Percentiles rank a stretch among this genome's conserved stretches.
Conservation (phyloP, 208 protist species). For the Porcisia deanei region DNA sequence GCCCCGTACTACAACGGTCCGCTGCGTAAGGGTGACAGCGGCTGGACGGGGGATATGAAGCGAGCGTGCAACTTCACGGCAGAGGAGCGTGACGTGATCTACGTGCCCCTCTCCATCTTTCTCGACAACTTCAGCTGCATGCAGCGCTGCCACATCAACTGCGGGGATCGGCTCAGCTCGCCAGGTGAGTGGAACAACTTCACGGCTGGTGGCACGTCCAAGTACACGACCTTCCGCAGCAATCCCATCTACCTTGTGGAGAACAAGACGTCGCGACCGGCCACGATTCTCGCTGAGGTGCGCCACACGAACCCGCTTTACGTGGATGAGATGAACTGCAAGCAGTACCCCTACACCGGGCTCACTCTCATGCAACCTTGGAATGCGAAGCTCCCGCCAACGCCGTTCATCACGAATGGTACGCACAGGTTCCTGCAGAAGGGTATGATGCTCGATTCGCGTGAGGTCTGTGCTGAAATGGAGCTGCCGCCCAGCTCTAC, state of each 20-base stretch:
- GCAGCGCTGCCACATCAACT: slow-evolving; percentile 87
- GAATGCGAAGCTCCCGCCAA: slow-evolving; percentile 60
- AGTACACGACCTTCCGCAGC: slow-evolving; percentile 85
- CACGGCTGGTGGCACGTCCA: slow-evolving; percentile 68
- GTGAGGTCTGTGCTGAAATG: slow-evolving; percentile 78
- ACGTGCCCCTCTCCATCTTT: slow-evolving; percentile 70
- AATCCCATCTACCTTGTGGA: slow-evolving; percentile 87
- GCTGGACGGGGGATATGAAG: slow-evolving; percentile 55
- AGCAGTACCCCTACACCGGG: slow-evolving; percentile 82
- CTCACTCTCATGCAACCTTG: slow-evolving; percentile 74
- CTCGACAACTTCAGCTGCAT: slow-evolving; percentile 82
- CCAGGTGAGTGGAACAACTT: slow-evolving; percentile 71
- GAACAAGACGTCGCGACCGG: slow-evolving; percentile 70
- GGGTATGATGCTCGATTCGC: slow-evolving; percentile 81
- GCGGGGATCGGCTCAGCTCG: slow-evolving; percentile 72
- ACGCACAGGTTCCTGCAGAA: slow-evolving; percentile 82
- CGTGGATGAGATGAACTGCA: slow-evolving; percentile 57
- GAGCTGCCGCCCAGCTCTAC: slow-evolving; percentile 73
- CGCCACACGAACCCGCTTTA: slow-evolving; percentile 54
- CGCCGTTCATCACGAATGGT: slow-evolving; percentile 67
- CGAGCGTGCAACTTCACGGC: slow-evolving; percentile 45
- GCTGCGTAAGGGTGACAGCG: slow-evolving; percentile 39
- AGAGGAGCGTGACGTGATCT: slow-evolving; percentile 51
- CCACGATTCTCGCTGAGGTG: slow-evolving; percentile 71
- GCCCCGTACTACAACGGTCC: slow-evolving; percentile 60